Conservation (phyloP, 805 yeast genomes). For the Metschnikowia cubensis region DNA sequence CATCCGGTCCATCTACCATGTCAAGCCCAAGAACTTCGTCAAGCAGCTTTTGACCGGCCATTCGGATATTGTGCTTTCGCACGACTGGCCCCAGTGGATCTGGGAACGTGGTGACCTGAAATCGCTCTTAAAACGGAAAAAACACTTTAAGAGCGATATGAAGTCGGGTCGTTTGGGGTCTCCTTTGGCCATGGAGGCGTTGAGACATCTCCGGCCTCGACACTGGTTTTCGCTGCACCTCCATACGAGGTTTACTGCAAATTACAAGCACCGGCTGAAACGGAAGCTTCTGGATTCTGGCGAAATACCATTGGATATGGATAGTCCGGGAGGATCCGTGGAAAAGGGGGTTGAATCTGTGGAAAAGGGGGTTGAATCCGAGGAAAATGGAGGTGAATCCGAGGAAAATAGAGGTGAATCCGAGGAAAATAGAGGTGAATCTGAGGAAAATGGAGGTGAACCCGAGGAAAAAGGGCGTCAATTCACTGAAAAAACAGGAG, state of each 20-base stretch:
- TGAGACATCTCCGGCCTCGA: conserved; percentile 54
- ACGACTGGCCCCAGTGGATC: conserved; percentile 93
- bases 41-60: conserved; percentile 45
- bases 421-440: too few relatives aligned
- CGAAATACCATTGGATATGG: conserved; percentile 2
- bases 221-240: conserved; percentile 90
- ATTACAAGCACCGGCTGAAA: not conserved
- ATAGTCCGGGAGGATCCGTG: conserved; percentile 23
- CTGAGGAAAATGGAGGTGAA: too few relatives aligned
- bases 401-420: too few relatives aligned
- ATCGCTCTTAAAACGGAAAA: conserved; percentile 53
- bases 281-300: conserved; percentile 1
- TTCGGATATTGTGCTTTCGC: conserved; percentile 64
- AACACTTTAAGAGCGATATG: conserved; percentile 65
- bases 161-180: conserved; percentile 62
- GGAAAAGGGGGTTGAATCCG: too few relatives aligned
- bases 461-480: too few relatives aligned
- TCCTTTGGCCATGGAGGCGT: conserved; percentile 55
- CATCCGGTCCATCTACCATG: conserved; percentile 66
- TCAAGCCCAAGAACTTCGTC: conserved; percentile 58
- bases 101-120: conserved; percentile 58
- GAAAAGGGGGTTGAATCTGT: too few relatives aligned
- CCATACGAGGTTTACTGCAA: conserved; percentile 55
- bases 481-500: too few relatives aligned
- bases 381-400: too few relatives aligned